Evolutionary conservation across 768 basidiomycete genomes (phyloP).

Genomic region (Auriscalpium microsporum): DNA sequence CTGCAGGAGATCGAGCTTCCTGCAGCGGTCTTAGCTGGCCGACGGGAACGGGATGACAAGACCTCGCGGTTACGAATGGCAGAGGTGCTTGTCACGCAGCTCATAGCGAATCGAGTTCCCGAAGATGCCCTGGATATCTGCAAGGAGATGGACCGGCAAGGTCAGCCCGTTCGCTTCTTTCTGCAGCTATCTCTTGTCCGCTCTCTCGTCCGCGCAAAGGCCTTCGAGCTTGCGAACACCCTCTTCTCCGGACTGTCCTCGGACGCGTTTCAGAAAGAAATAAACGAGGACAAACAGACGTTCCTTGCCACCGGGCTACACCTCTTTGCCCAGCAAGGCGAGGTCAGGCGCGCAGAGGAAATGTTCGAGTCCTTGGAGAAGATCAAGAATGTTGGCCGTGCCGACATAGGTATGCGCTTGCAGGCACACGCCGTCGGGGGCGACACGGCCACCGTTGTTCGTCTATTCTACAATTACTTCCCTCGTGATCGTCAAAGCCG

Average conservation of each 20-base stretch:
- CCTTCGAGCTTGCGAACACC: constrained; percentile 35
- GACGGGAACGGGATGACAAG: background rate
- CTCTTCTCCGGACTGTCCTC: constrained; percentile 29
- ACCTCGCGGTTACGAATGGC: constrained; percentile 1
- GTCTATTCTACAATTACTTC: constrained; percentile 50
- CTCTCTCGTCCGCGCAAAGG: constrained; percentile 6
- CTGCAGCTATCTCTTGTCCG: constrained; percentile 10
- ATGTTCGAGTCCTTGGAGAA: constrained; percentile 32
- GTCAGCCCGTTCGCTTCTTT: background rate
- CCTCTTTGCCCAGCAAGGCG: constrained; percentile 45
- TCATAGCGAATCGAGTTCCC: constrained; percentile 8
- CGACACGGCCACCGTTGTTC: constrained; percentile 30
- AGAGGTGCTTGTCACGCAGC: constrained; percentile 5
- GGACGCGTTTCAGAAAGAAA: background rate
- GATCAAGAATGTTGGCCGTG: constrained; percentile 18
- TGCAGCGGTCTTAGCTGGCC: constrained; percentile 1
- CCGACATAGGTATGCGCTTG: constrained; percentile 40
- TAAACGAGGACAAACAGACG: background rate
- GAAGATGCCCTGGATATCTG: constrained; percentile 13
- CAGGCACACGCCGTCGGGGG: constrained; percentile 46
- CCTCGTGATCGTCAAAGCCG: constrained; percentile 22
- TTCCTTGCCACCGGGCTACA: constrained; percentile 38
- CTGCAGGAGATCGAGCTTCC: constrained; percentile 8
- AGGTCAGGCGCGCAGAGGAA: constrained; percentile 33
- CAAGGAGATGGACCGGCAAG: constrained; percentile 8